Conservation (phyloP, 768 basidiomycete species). For the Peribolospora baueri region DNA sequence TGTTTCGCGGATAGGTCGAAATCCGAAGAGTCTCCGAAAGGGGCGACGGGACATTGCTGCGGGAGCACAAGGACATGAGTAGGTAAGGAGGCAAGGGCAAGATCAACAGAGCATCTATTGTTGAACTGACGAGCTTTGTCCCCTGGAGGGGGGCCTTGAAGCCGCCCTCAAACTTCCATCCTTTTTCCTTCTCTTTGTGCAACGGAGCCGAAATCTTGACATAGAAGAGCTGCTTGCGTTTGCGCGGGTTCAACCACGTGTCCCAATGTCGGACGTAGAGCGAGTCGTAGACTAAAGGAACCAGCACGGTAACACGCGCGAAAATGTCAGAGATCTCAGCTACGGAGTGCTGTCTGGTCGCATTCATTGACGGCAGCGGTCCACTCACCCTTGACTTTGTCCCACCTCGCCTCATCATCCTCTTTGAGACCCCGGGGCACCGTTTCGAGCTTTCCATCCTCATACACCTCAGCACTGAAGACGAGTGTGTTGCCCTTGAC, state of each 20-base stretch:
- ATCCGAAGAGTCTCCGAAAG: slow-evolving; percentile 64
- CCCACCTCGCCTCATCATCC: no score
- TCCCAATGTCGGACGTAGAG: slow-evolving; percentile 56
- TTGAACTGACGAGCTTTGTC: slow-evolving; percentile 37
- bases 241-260: slow-evolving; percentile 36
- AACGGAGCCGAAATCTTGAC: slow-evolving; percentile 19
- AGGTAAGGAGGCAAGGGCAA: slow-evolving; percentile 3
- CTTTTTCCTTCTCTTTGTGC: background rate
- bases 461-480: no score
- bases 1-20: slow-evolving; percentile 45
- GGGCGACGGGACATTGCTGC: slow-evolving; percentile 37
- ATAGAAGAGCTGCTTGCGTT: slow-evolving; percentile 46
- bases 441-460: no score
- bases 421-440: no score
- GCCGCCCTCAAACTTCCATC: background rate
- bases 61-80: background rate
- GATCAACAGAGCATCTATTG: background rate
- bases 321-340: no score
- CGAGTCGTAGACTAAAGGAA: slow-evolving; percentile 32
- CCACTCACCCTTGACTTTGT: no score
- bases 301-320: no score
- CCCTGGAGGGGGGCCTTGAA: slow-evolving; percentile 39
- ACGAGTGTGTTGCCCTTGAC: no score
- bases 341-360: no score
- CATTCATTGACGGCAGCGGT: no score